A percentile compares a stretch with the other conserved stretches of the same genome.
These are phyloP conservation scores for Naganishia antarctica DNA, from an alignment of 768 basidiomycete species.

Conservation along the genomic window DNA sequence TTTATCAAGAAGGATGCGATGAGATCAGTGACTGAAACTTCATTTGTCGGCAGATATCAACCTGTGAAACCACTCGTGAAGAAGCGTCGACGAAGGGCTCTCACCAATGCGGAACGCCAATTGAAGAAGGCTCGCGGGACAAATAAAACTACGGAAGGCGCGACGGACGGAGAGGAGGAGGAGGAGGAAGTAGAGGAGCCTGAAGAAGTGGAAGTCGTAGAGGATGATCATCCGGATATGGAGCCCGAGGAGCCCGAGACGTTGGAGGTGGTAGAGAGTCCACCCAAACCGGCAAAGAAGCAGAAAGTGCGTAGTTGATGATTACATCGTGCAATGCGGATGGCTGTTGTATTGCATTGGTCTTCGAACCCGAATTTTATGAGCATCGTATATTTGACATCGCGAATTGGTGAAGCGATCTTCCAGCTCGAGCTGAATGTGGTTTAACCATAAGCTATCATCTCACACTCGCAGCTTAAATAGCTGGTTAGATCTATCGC, in stretches of 20 bases:
- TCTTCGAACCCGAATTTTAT: too few relatives aligned
- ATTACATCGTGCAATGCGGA: too few relatives aligned
- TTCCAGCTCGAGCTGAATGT: too few relatives aligned
- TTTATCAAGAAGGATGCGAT: too few relatives aligned
- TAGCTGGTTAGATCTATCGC: too few relatives aligned
- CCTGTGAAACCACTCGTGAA: conserved; percentile 9
- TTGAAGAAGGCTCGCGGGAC: not conserved
- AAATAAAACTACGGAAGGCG: not conserved
- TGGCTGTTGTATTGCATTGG: too few relatives aligned
- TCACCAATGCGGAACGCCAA: not conserved
- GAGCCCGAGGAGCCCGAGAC: conserved; percentile 5
- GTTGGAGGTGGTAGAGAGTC: conserved; percentile 2
- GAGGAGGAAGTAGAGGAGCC: not conserved
- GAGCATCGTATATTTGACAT: too few relatives aligned
- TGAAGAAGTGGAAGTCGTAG: conserved; percentile 5
- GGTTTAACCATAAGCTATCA: too few relatives aligned
- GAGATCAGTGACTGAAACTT: too few relatives aligned
- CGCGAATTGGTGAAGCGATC: too few relatives aligned
- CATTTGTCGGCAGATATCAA: conserved; percentile 2
- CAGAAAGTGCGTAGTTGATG: not conserved
- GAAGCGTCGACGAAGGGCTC: not conserved
- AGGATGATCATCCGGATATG: not conserved
- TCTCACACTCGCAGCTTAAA: too few relatives aligned
- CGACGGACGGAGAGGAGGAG: not conserved
- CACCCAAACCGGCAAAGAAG: not conserved